These are phyloP conservation scores for Schizophyllum amplum DNA, from an alignment of 1,284 basidiomycete genomes.

Conservation along the genomic window DNA sequence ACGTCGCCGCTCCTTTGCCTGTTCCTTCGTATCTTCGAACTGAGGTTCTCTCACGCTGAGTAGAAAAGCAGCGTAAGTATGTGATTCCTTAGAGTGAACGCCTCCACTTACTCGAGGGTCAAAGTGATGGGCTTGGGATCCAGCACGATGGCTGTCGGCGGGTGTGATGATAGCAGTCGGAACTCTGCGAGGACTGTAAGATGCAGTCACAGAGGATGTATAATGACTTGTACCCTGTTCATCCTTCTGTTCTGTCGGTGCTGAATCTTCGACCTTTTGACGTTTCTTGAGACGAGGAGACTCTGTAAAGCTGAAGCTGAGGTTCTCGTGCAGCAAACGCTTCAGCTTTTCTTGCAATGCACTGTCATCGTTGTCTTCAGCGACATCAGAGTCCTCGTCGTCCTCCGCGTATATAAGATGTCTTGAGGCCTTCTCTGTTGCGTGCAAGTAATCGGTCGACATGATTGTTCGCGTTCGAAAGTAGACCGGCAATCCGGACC, in stretches of 20 bases:
- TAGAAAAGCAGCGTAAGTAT: background rate
- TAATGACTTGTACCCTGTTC: slow-evolving; percentile 1
- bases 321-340: slow-evolving; percentile 4
- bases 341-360: slow-evolving; percentile 7
- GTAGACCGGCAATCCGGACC: background rate
- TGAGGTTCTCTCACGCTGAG: slow-evolving; percentile 35
- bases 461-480: slow-evolving; percentile 8
- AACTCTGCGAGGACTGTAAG: slow-evolving; percentile 25
- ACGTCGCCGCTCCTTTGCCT: slow-evolving; percentile 30
- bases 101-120: slow-evolving; percentile 21
- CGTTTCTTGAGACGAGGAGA: slow-evolving; percentile 5
- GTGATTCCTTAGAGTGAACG: background rate
- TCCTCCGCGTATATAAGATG: slow-evolving; percentile 2
- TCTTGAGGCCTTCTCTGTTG: slow-evolving; percentile 3
- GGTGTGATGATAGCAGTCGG: slow-evolving; percentile 33
- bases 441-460: background rate
- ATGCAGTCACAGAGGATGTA: slow-evolving; percentile 1
- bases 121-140: slow-evolving; percentile 29
- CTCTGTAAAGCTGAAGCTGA: background rate
- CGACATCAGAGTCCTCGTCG: background rate
- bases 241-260: background rate
- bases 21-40: slow-evolving; percentile 31
- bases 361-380: background rate
- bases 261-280: slow-evolving; percentile 5
- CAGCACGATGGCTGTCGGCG: slow-evolving; percentile 28